Conservation (phyloP, 805 yeast genomes). For the Wickerhamia fluorescens region DNA sequence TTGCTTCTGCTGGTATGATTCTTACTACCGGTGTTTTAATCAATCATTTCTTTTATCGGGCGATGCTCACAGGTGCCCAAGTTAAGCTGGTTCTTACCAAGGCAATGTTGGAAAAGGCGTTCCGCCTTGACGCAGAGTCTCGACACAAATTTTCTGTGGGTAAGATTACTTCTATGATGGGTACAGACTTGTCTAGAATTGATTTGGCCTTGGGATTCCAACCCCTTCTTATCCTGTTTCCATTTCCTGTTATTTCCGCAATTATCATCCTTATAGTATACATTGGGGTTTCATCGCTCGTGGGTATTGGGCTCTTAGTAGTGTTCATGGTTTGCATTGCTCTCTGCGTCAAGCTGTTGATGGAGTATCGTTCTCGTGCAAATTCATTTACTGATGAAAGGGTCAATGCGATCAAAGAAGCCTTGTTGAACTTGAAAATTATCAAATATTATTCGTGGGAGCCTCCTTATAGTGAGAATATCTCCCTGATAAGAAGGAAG, state of each 20-base stretch:
- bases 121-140: constrained; percentile 13
- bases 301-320: constrained; percentile 16
- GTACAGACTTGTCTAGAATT: constrained; percentile 20
- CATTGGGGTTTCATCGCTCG: constrained; percentile 20
- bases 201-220: constrained; percentile 25
- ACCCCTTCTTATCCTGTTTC: constrained; percentile 17
- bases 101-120: constrained; percentile 17
- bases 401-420: constrained; percentile 70
- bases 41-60: constrained; percentile 16
- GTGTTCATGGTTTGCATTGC: constrained; percentile 35
- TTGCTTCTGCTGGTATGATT: constrained; percentile 29
- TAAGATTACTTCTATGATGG: constrained; percentile 22
- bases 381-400: constrained; percentile 67
- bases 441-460: constrained; percentile 94
- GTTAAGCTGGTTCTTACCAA: constrained; percentile 20
- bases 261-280: constrained; percentile 17
- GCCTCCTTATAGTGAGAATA: constrained; percentile 55
- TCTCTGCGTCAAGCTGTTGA: constrained; percentile 42
- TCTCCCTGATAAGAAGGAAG: constrained; percentile 46
- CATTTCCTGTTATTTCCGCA: constrained; percentile 16
- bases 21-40: constrained; percentile 15
- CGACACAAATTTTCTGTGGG: constrained; percentile 16
- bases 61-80: constrained; percentile 22
- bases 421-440: constrained; percentile 67
- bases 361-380: constrained; percentile 48